A percentile compares a stretch with the other conserved stretches of the same genome.
phyloP scores from a whole-genome alignment of 2,329 filamentous ascomycete genomes.

The Colletotrichum sp. region DNA sequence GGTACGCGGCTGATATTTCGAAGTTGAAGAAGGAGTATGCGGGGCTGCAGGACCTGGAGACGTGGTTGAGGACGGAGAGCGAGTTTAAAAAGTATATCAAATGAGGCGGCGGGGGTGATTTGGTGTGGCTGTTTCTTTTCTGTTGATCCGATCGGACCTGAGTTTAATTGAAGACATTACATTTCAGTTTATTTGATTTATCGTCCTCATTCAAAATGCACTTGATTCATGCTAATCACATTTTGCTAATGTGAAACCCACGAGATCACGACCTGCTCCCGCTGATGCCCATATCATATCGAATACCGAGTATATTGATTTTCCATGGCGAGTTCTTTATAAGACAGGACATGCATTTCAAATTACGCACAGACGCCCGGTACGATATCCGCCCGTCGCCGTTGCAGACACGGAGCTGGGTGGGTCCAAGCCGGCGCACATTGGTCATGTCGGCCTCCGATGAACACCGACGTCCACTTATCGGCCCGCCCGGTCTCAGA shows the following conservation, averaged over 20 bases:
- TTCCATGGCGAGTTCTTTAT: rapidly evolving
- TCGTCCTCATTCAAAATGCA: too few species aligned
- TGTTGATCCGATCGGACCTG: rapidly evolving
- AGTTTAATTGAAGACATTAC: not conserved
- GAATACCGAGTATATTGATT: too few species aligned
- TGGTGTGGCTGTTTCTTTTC: not conserved
- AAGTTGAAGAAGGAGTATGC: slow-evolving; percentile 30
- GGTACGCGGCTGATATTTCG: slow-evolving; percentile 38
- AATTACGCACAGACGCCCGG: not conserved
- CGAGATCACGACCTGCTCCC: too few species aligned
- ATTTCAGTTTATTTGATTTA: too few species aligned
- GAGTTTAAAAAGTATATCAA: slow-evolving; percentile 48
- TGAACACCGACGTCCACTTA: not conserved
- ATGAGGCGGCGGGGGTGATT: not conserved
- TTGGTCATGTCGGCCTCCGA: not conserved
- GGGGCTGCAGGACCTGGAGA: slow-evolving; percentile 29
- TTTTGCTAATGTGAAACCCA: too few species aligned
- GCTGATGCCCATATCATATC: too few species aligned
- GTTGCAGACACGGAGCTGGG: not conserved
- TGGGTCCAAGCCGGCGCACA: not conserved
- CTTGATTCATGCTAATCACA: too few species aligned
- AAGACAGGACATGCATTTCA: rapidly evolving
- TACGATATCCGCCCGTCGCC: rapidly evolving
- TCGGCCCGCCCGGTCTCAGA: not conserved
- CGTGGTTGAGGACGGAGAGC: slow-evolving; percentile 60